A percentile compares a stretch with the other conserved stretches of the same genome.
phyloP scores from a whole-genome alignment of 73 alveolate species.

The Tetrahymena thermophila region DNA sequence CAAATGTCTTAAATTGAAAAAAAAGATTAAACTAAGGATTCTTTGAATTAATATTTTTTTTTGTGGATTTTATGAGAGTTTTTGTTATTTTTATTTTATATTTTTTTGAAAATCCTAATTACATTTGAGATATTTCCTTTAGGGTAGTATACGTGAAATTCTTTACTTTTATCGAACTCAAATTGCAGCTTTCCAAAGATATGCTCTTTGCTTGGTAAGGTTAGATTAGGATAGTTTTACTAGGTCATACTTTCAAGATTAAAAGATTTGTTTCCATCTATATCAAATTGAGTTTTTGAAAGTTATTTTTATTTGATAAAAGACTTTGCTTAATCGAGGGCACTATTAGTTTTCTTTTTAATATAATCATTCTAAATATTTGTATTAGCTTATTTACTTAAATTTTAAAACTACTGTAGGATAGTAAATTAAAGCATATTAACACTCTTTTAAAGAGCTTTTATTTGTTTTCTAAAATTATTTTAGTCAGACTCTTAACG shows the following conservation, averaged over 20 bases:
- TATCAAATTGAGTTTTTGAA: background rate
- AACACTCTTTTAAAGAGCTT: background rate
- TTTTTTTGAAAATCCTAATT: background rate
- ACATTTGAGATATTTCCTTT: background rate
- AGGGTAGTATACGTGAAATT: background rate
- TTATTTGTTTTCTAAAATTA: background rate
- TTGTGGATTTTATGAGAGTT: background rate
- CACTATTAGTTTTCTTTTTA: background rate
- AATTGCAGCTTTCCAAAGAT: background rate
- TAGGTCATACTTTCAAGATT: background rate
- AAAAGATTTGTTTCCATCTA: background rate
- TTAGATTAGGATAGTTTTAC: background rate
- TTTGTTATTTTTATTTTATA: background rate
- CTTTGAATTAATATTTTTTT: background rate
- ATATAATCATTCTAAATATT: background rate
- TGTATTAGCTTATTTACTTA: too few species aligned
- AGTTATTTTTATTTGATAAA: background rate
- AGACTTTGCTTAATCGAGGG: background rate
- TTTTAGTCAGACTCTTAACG: background rate
- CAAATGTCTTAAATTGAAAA: background rate
- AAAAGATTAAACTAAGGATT: background rate
- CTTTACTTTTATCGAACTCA: background rate
- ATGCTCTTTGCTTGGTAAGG: background rate
- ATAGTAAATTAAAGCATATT: background rate
- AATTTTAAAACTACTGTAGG: background rate